Base-by-base conservation (phyloP, 2,329 filamentous ascomycete genomes). In the Aaosphaeria arxii region DNA sequence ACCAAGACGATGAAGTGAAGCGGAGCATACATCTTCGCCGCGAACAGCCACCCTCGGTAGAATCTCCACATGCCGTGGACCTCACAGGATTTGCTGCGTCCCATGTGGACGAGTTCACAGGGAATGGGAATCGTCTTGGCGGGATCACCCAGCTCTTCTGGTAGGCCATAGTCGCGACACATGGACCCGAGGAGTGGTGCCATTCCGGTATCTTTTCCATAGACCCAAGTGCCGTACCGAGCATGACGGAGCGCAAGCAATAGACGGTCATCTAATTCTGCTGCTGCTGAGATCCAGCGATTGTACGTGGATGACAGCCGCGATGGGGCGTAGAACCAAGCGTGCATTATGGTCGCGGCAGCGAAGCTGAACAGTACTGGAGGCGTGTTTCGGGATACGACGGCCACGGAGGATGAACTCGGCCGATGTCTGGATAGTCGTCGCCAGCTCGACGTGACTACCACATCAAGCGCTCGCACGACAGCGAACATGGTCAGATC, bases 41-140 rank as follows among this genome's bases (percentile, higher is more conserved):
- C 83, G 77, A 88, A 90, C 49, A 76, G 77, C 77, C 88, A 92
- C 3, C 86, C 85, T 45, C 80, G 79, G 45, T 69, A 70, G 67
- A 92, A 88, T 33, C 89, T 82, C 50, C 77, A 79, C 24, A 86
- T 50, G 3, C 86, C 87, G 65, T 95, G 88, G 53, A 78, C 77
- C 66, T 95, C 89, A 69, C 89, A 91, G 47, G 77, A 89, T 1
- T 82, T 77, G 2, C 88, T 87, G 52, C 77, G 79, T 46, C 87
- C 87, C 83, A 90, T 89, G 71, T 95, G 90, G 3, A 94, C 88
- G 54, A 95, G 76, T 66, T 90, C 85, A 70, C 90, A 95, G 1
- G 89, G 89, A 49, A 92, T 86, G 0, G 89, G 90, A 7, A 86
- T 71, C 1, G 84, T 81, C 47, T 77, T 75, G 13, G 78, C 76